Conservation (phyloP, 257 asterid genomes). For the Thymus mandschuricus region DNA sequence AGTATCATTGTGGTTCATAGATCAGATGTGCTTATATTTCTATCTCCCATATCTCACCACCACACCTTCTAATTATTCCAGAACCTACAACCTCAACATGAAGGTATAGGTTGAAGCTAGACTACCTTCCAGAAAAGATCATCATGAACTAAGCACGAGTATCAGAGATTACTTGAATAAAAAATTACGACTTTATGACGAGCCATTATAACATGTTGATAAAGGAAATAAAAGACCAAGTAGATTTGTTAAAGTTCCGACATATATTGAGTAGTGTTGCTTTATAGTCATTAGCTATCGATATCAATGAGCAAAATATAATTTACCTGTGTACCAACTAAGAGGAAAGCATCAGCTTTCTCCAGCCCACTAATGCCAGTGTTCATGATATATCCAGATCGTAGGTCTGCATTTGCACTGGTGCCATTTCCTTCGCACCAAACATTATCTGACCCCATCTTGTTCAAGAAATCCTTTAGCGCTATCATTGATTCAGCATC, state of each 20-base stretch:
- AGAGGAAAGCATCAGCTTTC: conserved; percentile 91
- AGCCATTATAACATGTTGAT: background rate
- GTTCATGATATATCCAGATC: conserved; percentile 96
- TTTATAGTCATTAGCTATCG: conserved; percentile 17
- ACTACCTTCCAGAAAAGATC: background rate
- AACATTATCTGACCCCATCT: conserved; percentile 89
- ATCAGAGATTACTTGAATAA: conserved; percentile 1
- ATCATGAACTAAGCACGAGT: background rate
- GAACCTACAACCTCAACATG: background rate
- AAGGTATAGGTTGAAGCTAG: background rate
- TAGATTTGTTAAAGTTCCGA: background rate
- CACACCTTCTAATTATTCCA: background rate
- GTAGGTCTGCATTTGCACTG: conserved; percentile 83
- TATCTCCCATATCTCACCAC: background rate
- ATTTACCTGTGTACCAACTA: conserved; percentile 97
- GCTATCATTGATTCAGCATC: conserved; percentile 99
- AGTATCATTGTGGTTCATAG: conserved; percentile 1
- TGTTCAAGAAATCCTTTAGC: conserved; percentile 85
- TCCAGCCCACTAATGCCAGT: conserved; percentile 91
- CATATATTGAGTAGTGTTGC: background rate
- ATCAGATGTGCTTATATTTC: background rate
- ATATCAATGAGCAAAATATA: conserved; percentile 19
- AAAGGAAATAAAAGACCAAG: background rate
- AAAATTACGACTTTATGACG: background rate
- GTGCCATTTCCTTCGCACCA: conserved; percentile 97